Evolutionary conservation across 371 early-diverging fungal species (phyloP), one percentile per base, ranked within the genome.

Genomic region (Blakeslea trispora): DNA sequence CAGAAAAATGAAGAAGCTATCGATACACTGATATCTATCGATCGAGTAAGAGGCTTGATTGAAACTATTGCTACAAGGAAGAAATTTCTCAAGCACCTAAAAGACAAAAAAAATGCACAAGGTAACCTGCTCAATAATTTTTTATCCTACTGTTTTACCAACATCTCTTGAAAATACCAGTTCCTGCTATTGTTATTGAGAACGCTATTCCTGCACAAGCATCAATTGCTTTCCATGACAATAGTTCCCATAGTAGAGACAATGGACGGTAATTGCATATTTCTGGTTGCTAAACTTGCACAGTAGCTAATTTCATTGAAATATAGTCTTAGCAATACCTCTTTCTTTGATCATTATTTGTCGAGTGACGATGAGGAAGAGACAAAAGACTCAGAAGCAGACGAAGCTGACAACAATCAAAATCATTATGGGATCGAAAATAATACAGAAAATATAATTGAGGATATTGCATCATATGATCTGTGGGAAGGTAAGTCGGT

Each of bases 1-100:
- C 75, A 70, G 22, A 70, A 68, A 41, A 77, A 76, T 22, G 66
- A 74, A 51, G 77, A 79, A 45, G 69, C 68, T 0, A 71, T 79
- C 14, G 49, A 75, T 21, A 74, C 71, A 3, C 50, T 76, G 18
- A 72, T 72, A 34, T 74, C 74, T 10, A 76, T 76, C 45, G 77
- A 79, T 45, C 69, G 76, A 13, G 75, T 79, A 9, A 58, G 68
- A 55, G 80, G 80, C 1, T 56, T 79, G 51, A 63, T 79, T 3
- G 77, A 74, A 47, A 79, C 80, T 1, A 66, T 76, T 28, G 77
- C 69, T 5, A 47, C 74, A 35, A 64, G 79, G 9, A 75, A 72
- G 43, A 74, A 75, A 45, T 79, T 75, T 44, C 35, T 79, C 13
- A 66, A 51, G 17, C 71, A 75, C 53, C 23, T 75, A n/a, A 56